Base-by-base conservation (phyloP, 2,329 filamentous ascomycete genomes). In the Neophaeococcomyces aloes region DNA sequence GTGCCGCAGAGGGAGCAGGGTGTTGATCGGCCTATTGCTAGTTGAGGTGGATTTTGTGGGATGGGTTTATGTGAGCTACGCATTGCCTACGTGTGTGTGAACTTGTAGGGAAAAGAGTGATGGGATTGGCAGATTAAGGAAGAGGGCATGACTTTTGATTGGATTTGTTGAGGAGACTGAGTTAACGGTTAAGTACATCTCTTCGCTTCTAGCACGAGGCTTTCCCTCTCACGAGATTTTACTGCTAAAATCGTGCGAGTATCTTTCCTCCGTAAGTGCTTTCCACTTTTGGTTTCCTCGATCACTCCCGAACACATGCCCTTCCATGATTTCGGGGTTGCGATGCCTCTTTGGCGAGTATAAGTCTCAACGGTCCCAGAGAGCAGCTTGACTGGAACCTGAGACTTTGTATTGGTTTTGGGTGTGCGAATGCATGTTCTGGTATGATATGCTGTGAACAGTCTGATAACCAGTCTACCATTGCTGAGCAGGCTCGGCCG, bases 251-350 rank as follows among this genome's bases (percentile, higher is more conserved):
- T 64, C 62, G 62, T 59, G 65, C 64, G 76, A 86, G 82, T 94
- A 87, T 96, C 89, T 96, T 96, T 96, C 89, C 89, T 87, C 95
- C 88, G 83, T 95, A 75, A 95, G 87, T 82, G 79, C 81, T 72
- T 68, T 74, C 74, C 77, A 55, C 50, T 52, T 50, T 40, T 44
- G 45, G 46, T 47, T n/a, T 29, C 42, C 23, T 14, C 32, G n/a
- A 23, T 44, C 37, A 32, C 10, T 3, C 19, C 25, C 17, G 13
- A 17, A 19, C 11, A 17, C 30, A 19, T n/a, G 27, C 6, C 10
- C 17, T 35, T 29, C n/a, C 15, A 6, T 21, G 23, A 23, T 13
- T 17, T 21, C 44, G 30, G 38, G 35, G 15, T 27, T 35, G 35
- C 7, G 14, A 15, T 11, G 25, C 30, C 30, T 3, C 3, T 18